phyloP scores from a whole-genome alignment of 2,329 filamentous ascomycete species.

The Aureobasidium sp. region DNA sequence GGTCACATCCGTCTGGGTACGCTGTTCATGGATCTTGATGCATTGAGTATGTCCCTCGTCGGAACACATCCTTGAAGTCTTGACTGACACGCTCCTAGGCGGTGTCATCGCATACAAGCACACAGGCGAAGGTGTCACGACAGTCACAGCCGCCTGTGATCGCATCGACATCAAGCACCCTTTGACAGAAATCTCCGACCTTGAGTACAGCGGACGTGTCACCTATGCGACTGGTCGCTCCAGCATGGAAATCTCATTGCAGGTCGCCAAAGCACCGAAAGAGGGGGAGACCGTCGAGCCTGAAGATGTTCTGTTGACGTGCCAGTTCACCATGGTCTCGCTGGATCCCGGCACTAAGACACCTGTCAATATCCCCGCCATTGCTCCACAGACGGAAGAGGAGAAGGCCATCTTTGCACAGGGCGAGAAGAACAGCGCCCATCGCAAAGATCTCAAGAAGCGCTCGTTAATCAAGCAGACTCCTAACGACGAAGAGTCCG shows the following conservation, averaged over 20 bases:
- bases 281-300: conserved; percentile 50
- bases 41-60: conserved; percentile 36
- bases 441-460: conserved; percentile 57
- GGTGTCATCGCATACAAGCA: conserved; percentile 71
- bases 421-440: conserved; percentile 59
- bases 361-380: conserved; percentile 55
- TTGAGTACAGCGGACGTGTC: conserved; percentile 63
- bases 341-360: conserved; percentile 62
- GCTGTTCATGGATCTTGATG: conserved; percentile 74
- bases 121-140: conserved; percentile 57
- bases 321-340: conserved; percentile 72
- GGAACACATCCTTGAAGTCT: too few relatives aligned
- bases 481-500: conserved; percentile 63
- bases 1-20: conserved; percentile 69
- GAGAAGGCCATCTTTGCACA: conserved; percentile 57
- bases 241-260: conserved; percentile 67
- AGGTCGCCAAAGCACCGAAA: conserved; percentile 61
- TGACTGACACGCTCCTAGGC: conserved; percentile 32
- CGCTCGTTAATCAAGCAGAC: conserved; percentile 58
- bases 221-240: conserved; percentile 67
- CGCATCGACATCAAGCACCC: conserved; percentile 63
- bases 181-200: conserved; percentile 68
- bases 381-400: conserved; percentile 56
- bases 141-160: conserved; percentile 58
- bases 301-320: conserved; percentile 62